These are phyloP conservation scores for Coemansia sp. DNA, from an alignment of 192 early-diverging fungal genomes.

Conservation along the genomic window DNA sequence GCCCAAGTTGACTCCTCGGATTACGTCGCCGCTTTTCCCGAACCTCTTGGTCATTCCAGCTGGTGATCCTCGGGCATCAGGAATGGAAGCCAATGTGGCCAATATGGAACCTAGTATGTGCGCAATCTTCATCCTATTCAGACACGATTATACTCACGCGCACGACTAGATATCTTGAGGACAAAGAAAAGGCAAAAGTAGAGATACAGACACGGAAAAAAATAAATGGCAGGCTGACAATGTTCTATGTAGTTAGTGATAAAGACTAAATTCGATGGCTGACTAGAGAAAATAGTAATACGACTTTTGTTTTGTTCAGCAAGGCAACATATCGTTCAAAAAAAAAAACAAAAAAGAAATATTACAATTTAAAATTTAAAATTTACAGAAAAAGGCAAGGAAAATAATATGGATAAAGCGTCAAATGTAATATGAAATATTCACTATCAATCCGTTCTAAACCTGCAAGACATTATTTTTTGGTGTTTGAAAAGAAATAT, in stretches of 20 bases:
- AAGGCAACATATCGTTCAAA: not conserved
- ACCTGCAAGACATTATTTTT: too few relatives aligned
- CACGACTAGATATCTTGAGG: not conserved
- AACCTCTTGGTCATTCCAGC: constrained; percentile 21
- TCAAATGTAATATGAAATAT: too few relatives aligned
- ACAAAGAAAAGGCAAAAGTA: not conserved
- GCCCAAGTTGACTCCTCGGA: constrained; percentile 60
- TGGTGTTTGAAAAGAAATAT: too few relatives aligned
- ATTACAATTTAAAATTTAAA: not conserved
- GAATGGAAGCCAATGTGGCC: constrained; percentile 3
- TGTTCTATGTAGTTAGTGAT: too few relatives aligned
- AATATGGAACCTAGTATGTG: constrained; percentile 5
- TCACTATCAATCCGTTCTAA: too few relatives aligned
- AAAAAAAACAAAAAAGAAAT: not conserved
- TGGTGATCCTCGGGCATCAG: constrained; percentile 13
- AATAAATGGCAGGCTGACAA: too few relatives aligned
- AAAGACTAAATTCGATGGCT: not conserved
- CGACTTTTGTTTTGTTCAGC: not conserved
- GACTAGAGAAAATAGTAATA: not conserved
- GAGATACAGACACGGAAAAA: not conserved
- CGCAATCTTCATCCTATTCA: constrained; percentile 14
- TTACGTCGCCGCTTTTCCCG: constrained; percentile 38
- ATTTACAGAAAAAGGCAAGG: too few relatives aligned
- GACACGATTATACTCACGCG: not conserved
- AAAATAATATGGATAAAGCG: too few relatives aligned